A percentile compares a stretch with the other conserved stretches of the same genome.
These are phyloP conservation scores for Odontarrhena argentea DNA, from an alignment of 345 rosid species.

Conservation along the genomic window DNA sequence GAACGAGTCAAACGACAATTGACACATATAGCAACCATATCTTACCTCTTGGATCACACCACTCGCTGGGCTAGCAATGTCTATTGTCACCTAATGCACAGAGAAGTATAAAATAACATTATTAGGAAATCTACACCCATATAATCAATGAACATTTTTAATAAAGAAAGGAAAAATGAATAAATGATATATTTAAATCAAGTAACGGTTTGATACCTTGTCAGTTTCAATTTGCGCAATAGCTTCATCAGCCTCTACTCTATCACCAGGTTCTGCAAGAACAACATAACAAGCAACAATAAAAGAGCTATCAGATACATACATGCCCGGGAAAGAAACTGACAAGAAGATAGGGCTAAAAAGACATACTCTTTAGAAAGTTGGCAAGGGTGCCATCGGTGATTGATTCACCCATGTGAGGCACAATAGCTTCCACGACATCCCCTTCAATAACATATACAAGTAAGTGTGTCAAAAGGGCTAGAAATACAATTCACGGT, in stretches of 20 bases:
- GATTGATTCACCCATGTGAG: constrained; percentile 92
- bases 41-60: constrained; percentile 78
- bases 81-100: constrained; percentile 72
- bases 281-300: neutral
- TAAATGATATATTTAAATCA: neutral
- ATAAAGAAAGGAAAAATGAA: neutral
- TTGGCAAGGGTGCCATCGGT: constrained; percentile 80
- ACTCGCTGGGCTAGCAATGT: constrained; percentile 80
- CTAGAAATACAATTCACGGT: neutral
- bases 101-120: constrained; percentile 10
- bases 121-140: constrained; percentile 23
- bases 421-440: constrained; percentile 73
- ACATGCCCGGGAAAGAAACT: neutral
- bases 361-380: constrained; percentile 66
- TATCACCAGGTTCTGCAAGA: constrained; percentile 84
- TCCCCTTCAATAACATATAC: constrained; percentile 53
- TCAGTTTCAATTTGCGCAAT: constrained; percentile 98
- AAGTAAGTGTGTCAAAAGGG: constrained; percentile 27
- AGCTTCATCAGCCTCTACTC: constrained; percentile 81
- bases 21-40: neutral
- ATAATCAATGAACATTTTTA: neutral
- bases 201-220: constrained; percentile 54
- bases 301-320: neutral
- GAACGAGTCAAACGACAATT: neutral
- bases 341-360: constrained; percentile 19